Base-by-base conservation (phyloP, 805 yeast genomes). In the Candida saitoana region DNA sequence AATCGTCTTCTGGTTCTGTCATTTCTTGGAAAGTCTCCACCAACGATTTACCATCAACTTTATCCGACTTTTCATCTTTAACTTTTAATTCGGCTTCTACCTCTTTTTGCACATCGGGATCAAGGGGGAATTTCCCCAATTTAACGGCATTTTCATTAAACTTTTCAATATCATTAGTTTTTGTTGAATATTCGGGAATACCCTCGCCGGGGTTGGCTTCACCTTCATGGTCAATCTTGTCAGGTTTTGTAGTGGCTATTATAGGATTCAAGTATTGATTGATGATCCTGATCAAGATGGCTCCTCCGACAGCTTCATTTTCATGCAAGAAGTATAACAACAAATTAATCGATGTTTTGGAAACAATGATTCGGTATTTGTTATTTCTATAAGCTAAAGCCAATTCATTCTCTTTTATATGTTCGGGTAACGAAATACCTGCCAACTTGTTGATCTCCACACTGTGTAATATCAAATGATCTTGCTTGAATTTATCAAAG, bases 251-350 rank as follows among this genome's bases (percentile, higher is more conserved):
- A 14, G 64, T 56, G 14, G 69, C 53, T 14, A 76, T 73, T 9
- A 69, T 60, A 5, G 80, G 76, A 38, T 74, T 81, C 52, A 93
- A 72, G 59, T 87, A 80, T 63, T 88, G 90, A 66, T 93, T 93
- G 48, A 93, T 82, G 38, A 88, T 74, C 51, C 96, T 72, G 37
- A 93, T 87, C 41, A 91, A 71, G 30, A 91, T 77, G 2, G 90
- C 84, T 2, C 98, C 98, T 34, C 98, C 98, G 41, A 82, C 82
- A 7, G 84, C 84, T 62, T 89, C 97, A 59, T 89, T 87, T 56
- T 91, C 97, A 59, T 88, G 95, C 41, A 93, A 64, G 52, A 89
- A 91, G 58, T 87, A 87, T 41, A 93, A 70, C 49, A 93, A 73
- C 51, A 91, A 67, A 58, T 89, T 93, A 56, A 91, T 74, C 3